Evolutionary conservation across 2,329 filamentous ascomycete genomes (phyloP).

Genomic region (Pseudocercospora musae): DNA sequence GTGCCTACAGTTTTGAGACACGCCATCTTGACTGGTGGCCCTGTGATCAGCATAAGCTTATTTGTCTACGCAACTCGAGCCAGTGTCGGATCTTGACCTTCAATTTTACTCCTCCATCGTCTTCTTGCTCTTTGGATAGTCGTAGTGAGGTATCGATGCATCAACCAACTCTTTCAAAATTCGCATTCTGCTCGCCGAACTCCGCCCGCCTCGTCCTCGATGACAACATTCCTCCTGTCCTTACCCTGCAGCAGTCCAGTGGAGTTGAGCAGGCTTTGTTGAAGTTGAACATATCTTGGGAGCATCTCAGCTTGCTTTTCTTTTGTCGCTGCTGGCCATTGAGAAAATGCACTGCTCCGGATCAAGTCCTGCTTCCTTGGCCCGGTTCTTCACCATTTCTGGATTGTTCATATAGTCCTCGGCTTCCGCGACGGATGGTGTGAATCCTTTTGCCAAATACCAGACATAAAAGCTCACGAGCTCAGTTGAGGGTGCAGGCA

Average conservation of each 20-base stretch:
- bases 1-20: no score
- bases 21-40: no score
- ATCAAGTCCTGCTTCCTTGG: constrained; percentile 35
- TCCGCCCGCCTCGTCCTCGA: constrained; percentile 34
- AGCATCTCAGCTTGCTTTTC: constrained; percentile 13
- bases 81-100: neutral
- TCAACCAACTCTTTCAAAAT: constrained; percentile 13
- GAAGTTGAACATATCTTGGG: constrained; percentile 17
- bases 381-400: constrained; percentile 29
- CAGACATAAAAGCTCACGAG: constrained; percentile 37
- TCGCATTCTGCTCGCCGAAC: constrained; percentile 19
- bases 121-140: constrained; percentile 33
- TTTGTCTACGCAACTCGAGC: neutral
- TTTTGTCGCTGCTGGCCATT: constrained; percentile 30
- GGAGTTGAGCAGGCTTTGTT: constrained; percentile 34
- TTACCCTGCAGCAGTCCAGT: constrained; percentile 36
- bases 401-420: constrained; percentile 40
- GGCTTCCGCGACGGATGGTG: constrained; percentile 38
- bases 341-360: constrained; percentile 30
- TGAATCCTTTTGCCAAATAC: constrained; percentile 22
- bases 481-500: constrained; percentile 34
- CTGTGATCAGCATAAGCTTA: no score
- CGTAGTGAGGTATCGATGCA: constrained; percentile 41
- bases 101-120: neutral
- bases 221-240: constrained; percentile 31